These are phyloP conservation scores for Sordariomycetes sp. DNA, from an alignment of 2,329 filamentous ascomycete species.

Conservation along the genomic window DNA sequence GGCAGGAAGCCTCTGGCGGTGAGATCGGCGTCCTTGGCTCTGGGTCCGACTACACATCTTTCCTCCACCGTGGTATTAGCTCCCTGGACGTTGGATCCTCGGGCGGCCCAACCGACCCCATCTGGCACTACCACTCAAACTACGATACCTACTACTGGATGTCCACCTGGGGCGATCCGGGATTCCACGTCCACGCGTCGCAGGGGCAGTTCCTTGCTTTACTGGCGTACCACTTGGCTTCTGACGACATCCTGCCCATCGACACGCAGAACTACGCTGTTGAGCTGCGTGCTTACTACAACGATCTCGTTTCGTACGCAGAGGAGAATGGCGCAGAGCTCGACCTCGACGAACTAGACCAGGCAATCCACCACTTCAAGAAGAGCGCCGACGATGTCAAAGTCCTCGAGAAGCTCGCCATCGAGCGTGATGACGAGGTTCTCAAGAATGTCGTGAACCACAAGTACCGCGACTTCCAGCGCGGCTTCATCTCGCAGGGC, in stretches of 20 bases:
- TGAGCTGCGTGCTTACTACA: constrained; percentile 23
- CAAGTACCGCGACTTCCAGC: constrained; percentile 33
- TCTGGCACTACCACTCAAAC: constrained; percentile 73
- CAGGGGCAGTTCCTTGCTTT: constrained; percentile 33
- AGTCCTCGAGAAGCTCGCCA: constrained; percentile 16
- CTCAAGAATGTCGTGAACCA: constrained; percentile 25
- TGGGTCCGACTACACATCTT: constrained; percentile 55
- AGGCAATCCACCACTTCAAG: constrained; percentile 23
- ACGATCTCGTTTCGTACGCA: constrained; percentile 19
- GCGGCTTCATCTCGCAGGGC: constrained; percentile 32
- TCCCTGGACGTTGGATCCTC: constrained; percentile 40
- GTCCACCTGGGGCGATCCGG: constrained; percentile 60
- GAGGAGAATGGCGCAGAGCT: constrained; percentile 17
- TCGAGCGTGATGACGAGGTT: constrained; percentile 12
- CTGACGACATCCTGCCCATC: constrained; percentile 22
- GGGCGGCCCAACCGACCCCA: constrained; percentile 27
- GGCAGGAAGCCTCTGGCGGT: constrained; percentile 19
- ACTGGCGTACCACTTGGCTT: constrained; percentile 22
- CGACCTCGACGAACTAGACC: constrained; percentile 21
- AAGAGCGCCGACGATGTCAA: constrained; percentile 17
- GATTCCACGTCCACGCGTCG: constrained; percentile 45
- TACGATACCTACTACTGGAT: constrained; percentile 83
- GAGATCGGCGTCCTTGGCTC: constrained; percentile 43
- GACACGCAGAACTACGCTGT: constrained; percentile 25
- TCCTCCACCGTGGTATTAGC: constrained; percentile 39